Evolutionary conservation across 1,139 yeast genomes (phyloP).

Genomic region (Lodderomyces elongisporus): DNA sequence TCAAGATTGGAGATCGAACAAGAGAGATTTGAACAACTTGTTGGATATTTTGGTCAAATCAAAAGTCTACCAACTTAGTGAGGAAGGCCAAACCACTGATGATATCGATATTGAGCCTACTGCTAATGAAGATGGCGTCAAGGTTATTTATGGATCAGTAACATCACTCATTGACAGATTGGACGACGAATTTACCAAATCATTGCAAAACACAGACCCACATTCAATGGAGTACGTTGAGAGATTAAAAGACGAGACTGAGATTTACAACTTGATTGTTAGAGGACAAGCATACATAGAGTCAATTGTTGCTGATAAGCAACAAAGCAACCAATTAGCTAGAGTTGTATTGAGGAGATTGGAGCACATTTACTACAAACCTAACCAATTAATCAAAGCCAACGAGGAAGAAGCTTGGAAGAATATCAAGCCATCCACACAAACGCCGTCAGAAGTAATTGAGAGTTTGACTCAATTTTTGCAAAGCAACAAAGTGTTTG

Average conservation of each 20-base stretch:
- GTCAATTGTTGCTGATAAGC: conserved; percentile 41
- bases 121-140: conserved; percentile 62
- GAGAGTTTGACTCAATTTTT: conserved; percentile 63
- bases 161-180: conserved; percentile 86
- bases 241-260: conserved; percentile 82
- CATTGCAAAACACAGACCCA: conserved; percentile 86
- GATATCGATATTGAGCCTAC: conserved; percentile 76
- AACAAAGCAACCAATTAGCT: conserved; percentile 58
- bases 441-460: conserved; percentile 44
- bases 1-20: conserved; percentile 75
- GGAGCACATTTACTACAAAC: conserved; percentile 92
- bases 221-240: conserved; percentile 92
- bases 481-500: conserved; percentile 39
- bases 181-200: conserved; percentile 89
- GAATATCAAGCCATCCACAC: conserved; percentile 24
- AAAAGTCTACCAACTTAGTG: conserved; percentile 63
- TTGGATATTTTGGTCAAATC: conserved; percentile 66
- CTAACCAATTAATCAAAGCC: conserved; percentile 63
- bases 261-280: conserved; percentile 68
- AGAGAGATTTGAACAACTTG: conserved; percentile 56
- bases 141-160: conserved; percentile 76
- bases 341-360: conserved; percentile 80
- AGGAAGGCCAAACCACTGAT: conserved; percentile 71
- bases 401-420: conserved; percentile 61
- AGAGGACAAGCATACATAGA: conserved; percentile 87